phyloP scores from a whole-genome alignment of 768 basidiomycete genomes.

The Mycena vitilis region DNA sequence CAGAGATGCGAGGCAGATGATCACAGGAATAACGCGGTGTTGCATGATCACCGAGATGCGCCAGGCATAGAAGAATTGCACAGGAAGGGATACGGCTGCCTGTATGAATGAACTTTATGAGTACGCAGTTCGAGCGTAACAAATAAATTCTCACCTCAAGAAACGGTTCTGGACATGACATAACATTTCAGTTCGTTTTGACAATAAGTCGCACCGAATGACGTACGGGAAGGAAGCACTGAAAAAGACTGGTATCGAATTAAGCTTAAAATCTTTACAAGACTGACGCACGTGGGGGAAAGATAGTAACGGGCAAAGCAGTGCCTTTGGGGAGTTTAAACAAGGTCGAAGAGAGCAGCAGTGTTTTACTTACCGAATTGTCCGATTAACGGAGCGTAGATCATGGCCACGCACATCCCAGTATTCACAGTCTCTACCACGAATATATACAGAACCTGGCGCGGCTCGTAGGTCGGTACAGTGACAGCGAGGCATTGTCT shows the following conservation, averaged over 20 bases:
- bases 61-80: slow-evolving; percentile 11
- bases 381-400: background rate
- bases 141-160: background rate
- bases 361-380: background rate
- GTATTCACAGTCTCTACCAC: background rate
- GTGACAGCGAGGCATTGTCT: background rate
- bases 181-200: background rate
- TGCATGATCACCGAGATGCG: slow-evolving; percentile 2
- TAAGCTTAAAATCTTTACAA: too few relatives aligned
- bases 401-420: background rate
- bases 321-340: background rate
- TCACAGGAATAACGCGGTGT: background rate
- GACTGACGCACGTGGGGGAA: background rate
- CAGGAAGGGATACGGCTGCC: background rate
- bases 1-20: slow-evolving; percentile 2
- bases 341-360: background rate
- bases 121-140: background rate
- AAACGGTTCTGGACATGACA: background rate
- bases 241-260: background rate
- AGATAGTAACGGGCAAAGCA: background rate
- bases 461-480: background rate
- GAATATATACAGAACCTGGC: background rate
- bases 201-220: background rate
- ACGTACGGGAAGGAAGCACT: background rate
- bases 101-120: background rate